These are phyloP conservation scores for Thozetella sp. DNA, from an alignment of 495 filamentous ascomycete species.

Conservation along the genomic window DNA sequence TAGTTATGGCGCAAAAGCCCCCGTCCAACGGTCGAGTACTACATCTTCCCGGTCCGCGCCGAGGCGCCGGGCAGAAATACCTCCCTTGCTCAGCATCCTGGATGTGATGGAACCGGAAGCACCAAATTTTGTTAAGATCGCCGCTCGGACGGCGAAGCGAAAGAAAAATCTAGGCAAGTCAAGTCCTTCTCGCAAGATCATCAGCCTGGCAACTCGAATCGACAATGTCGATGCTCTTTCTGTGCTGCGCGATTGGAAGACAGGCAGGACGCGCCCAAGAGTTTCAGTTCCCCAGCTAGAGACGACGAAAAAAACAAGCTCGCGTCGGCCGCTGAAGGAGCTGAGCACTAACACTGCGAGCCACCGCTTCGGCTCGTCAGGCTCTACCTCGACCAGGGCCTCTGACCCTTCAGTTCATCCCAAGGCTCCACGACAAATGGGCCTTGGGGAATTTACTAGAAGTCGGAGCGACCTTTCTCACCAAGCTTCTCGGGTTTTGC, in stretches of 20 bases:
- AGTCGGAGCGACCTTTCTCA: conserved; percentile 8
- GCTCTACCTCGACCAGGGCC: background rate
- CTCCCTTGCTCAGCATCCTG: conserved; percentile 67
- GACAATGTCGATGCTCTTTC: conserved; percentile 78
- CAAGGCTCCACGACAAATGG: conserved; percentile 29
- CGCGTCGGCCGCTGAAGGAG: conserved; percentile 24
- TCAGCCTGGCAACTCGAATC: conserved; percentile 66
- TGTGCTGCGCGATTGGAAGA: conserved; percentile 74
- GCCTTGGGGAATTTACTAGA: conserved; percentile 31
- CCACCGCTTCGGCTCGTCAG: conserved; percentile 1
- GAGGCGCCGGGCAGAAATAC: conserved; percentile 23
- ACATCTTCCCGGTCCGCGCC: background rate
- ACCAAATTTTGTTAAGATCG: conserved; percentile 79
- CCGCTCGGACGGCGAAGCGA: conserved; percentile 67
- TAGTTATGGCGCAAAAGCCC: background rate
- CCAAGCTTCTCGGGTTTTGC: conserved; percentile 3
- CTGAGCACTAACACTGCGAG: conserved; percentile 27
- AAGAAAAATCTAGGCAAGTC: conserved; percentile 67
- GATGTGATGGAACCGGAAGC: conserved; percentile 64
- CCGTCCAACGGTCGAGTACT: background rate
- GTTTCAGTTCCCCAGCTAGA: conserved; percentile 23
- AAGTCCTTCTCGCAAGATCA: conserved; percentile 73
- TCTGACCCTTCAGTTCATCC: conserved; percentile 15
- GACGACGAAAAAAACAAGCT: conserved; percentile 10
- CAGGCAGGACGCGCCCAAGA: conserved; percentile 62